Conservation (phyloP, 768 basidiomycete species). For the Hygrophorus russula region DNA sequence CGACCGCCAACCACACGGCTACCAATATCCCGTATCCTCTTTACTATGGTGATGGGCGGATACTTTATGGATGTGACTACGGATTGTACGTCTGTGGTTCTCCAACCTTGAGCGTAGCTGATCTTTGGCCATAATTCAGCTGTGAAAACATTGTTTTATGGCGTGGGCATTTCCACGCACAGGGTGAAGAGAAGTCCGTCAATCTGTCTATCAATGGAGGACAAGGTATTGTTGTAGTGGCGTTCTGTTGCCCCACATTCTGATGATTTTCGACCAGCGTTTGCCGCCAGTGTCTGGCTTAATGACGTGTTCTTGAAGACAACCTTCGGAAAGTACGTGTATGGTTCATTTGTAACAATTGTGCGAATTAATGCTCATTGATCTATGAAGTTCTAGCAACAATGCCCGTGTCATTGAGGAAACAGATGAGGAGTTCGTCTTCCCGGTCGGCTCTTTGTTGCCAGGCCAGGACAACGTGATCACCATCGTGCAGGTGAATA, state of each 20-base stretch:
- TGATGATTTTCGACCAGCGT: slow-evolving; percentile 28
- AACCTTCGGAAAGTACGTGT: slow-evolving; percentile 58
- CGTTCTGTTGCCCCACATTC: not conserved
- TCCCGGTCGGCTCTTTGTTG: slow-evolving; percentile 44
- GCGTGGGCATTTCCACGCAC: slow-evolving; percentile 69
- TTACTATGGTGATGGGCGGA: slow-evolving; percentile 60
- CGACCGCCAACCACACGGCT: slow-evolving; percentile 52
- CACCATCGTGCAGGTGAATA: slow-evolving; percentile 60
- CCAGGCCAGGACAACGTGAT: slow-evolving; percentile 58
- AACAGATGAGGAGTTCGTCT: slow-evolving; percentile 53
- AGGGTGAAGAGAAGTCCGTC: slow-evolving; percentile 47
- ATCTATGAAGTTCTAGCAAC: slow-evolving; percentile 45
- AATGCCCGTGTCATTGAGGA: slow-evolving; percentile 50
- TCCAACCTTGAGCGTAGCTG: not conserved
- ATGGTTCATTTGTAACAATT: not conserved
- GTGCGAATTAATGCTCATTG: not conserved
- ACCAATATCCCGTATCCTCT: slow-evolving; percentile 67
- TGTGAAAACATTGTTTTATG: slow-evolving; percentile 77
- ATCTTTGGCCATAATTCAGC: slow-evolving; percentile 23
- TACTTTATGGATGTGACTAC: slow-evolving; percentile 84
- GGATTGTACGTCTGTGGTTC: slow-evolving; percentile 48
- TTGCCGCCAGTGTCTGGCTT: slow-evolving; percentile 76
- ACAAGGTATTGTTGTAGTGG: slow-evolving; percentile 32
- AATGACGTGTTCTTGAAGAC: slow-evolving; percentile 64
- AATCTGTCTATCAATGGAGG: slow-evolving; percentile 78